Evolutionary conservation across 2,329 filamentous ascomycete genomes (phyloP).

Genomic region (Juglanconis oblonga): DNA sequence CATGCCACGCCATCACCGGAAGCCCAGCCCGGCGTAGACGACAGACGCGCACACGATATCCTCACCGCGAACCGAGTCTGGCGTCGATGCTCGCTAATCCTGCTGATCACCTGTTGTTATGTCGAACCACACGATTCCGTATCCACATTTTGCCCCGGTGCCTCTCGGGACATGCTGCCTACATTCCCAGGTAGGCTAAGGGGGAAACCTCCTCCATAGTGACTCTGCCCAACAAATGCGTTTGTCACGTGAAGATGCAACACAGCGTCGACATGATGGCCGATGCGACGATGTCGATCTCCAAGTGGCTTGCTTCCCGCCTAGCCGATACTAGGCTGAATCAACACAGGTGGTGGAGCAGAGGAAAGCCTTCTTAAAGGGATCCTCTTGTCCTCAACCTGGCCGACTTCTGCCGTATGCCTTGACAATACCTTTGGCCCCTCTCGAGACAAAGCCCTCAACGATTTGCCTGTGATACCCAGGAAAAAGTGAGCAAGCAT

Average conservation of each 20-base stretch:
- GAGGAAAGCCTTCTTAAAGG: not conserved
- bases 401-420: no score
- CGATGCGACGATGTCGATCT: not conserved
- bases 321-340: slow-evolving; percentile 6
- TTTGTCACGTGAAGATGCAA: not conserved
- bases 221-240: not conserved
- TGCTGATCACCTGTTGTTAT: not conserved
- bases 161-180: slow-evolving; percentile 6
- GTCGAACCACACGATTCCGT: not conserved
- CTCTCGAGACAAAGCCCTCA: not conserved
- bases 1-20: no score
- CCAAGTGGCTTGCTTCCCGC: slow-evolving; percentile 7
- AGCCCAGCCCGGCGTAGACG: no score
- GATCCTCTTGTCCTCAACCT: no score
- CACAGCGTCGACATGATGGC: not conserved
- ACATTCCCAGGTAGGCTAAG: not conserved
- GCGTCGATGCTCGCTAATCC: no score
- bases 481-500: slow-evolving; percentile 19
- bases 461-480: not conserved
- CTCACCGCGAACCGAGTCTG: no score
- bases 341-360: not conserved
- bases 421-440: not conserved
- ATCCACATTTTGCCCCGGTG: not conserved
- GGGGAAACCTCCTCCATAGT: not conserved
- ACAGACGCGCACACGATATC: no score